Evolutionary conservation across 768 basidiomycete genomes (phyloP), one percentile per base, ranked within the genome.

Genomic region (Mycena rosella): DNA sequence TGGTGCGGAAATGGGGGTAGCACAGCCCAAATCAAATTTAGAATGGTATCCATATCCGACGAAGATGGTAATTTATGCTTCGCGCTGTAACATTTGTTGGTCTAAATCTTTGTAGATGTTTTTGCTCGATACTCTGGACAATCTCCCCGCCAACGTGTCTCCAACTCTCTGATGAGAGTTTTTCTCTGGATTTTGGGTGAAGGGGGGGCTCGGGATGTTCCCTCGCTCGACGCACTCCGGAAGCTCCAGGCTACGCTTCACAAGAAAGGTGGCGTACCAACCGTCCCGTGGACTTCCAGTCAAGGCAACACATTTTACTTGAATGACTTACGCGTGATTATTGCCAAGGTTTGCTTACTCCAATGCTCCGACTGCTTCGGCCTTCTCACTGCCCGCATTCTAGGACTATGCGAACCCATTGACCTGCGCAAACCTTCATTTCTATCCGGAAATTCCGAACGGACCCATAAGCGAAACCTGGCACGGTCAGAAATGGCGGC

Each of bases 61-160:
- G 3, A 60, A 60, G 36, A 49, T 40, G 48, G 59, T 60, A 27
- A 3, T 8, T 49, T 14, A 7, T 14, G 7, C 17, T 26, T 15
- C 26, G 4, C 26, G 5, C 11, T 18, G 3, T 4, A 24, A 3
- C 24, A 24, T 27, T 24, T 3, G 11, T 18, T 48, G 6, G 10
- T 48, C n/a, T 24, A 34, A 34, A 8, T 10, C 26, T 8, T 14
- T 15, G 24, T 17, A 71, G 74, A 66, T 73, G 61, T 69, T 75
- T 55, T 48, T 75, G n/a, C 65, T 74, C 10, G 74, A 75, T 57
- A 62, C 55, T 9, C 24, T 72, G 1, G 70, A 72, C 38, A 75
- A 72, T 54, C 63, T 75, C 73, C 73, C 13, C 68, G 74, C 0
- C 55, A 58, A 4, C 71, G 71, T 22, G 40, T 75, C 1, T 75